Evolutionary conservation across 2,329 filamentous ascomycete genomes (phyloP), one percentile per base, ranked within the genome.

Genomic region (Talaromyces sp.): DNA sequence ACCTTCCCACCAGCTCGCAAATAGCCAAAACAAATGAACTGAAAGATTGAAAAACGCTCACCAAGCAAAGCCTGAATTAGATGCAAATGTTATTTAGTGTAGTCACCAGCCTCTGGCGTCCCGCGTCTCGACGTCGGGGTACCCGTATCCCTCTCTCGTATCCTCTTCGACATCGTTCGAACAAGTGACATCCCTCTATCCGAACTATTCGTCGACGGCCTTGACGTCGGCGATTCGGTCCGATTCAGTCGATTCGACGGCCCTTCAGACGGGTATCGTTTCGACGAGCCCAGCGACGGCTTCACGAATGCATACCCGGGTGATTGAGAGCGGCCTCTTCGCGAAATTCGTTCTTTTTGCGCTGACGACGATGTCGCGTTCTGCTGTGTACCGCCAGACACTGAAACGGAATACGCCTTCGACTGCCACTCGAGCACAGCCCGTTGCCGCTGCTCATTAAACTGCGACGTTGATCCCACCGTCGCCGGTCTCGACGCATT

Each of bases 371-470:
- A 39, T 49, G 33, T 19, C 31, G 27, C 39, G 10, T 52, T 59
- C 11, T 41, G 35, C 19, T 66, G 64, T 4, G 50, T 58, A n/a
- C 64, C 64, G 10, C 64, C 64, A n/a, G 60, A 43, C 3, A 66
- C 61, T 3, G 64, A 62, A 1, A 66, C 64, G 8, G 64, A 66
- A 27, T 66, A 66, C 3, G 60, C 33, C 37, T 62, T 66, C 3
- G 54, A 25, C 33, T 66, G 64, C 33, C 50, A 66, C 43, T 62
- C 59, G 10, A 66, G 56, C 11, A 25, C 52, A n/a, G 45, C 39
- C 5, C 64, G 59, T 33, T 66, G 64, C 13, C 60, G 60, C 22
- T 52, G 35, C 31, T 66, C 64, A 33, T 66, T 54, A 19, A 52
- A 66, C 13, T 31, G 64, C 19, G 59, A 57, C 3, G 50, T 25